phyloP scores from a whole-genome alignment of 176 grass and related monocot species.

The Thinopyrum elongatum region DNA sequence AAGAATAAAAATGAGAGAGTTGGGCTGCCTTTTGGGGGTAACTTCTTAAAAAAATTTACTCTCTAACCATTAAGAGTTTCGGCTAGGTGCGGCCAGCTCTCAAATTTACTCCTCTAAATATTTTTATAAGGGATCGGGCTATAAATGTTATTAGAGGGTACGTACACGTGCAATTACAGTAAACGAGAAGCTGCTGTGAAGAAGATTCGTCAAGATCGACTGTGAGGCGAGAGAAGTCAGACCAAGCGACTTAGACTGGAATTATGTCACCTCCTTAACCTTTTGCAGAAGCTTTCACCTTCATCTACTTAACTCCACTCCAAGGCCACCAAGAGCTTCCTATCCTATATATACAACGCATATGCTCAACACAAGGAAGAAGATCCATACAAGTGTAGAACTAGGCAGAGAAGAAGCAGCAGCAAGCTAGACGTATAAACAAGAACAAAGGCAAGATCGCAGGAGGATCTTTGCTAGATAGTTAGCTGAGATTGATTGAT shows the following conservation, averaged over 20 bases:
- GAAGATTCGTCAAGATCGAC: conserved; percentile 24
- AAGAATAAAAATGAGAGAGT: too few species aligned
- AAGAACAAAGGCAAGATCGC: background rate
- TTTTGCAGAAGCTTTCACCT: background rate
- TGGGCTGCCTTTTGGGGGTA: too few species aligned
- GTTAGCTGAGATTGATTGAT: background rate
- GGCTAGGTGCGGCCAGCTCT: too few species aligned
- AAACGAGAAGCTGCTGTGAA: conserved; percentile 5
- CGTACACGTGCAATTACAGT: too few species aligned
- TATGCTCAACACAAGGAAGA: background rate
- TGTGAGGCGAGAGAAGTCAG: conserved; percentile 40
- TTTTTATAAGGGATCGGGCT: too few species aligned
- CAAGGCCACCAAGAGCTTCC: conserved; percentile 6
- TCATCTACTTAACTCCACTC: background rate
- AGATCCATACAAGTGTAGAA: background rate
- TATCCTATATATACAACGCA: background rate
- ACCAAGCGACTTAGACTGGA: conserved; percentile 48
- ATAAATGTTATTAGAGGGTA: too few species aligned
- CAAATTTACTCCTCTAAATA: too few species aligned
- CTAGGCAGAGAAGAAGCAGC: background rate
- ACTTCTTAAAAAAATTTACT: too few species aligned
- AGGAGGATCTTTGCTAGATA: background rate
- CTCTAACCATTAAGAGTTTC: too few species aligned
- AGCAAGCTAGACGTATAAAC: background rate
- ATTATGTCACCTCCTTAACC: background rate